Base-by-base conservation (phyloP, 1,139 yeast species). In the Debaryomycetaceae sp. region DNA sequence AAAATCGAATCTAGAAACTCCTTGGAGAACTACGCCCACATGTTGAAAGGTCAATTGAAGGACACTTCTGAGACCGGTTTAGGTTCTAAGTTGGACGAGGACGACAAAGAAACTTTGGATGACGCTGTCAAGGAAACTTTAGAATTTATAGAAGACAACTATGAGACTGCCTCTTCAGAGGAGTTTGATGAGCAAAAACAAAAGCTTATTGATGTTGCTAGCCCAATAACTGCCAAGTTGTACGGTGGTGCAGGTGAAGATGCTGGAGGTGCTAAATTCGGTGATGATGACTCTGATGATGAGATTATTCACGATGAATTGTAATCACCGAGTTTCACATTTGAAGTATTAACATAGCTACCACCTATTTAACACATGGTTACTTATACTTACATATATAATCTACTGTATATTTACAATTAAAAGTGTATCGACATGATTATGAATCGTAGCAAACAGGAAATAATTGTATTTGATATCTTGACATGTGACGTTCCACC, bases 111-210 rank as follows among this genome's bases (percentile, higher is more conserved):
- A 70, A 77, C 95, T 50, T 73, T 92, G 58, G 73, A 78, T 54
- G 98, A 91, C 56, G 96, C 97, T 47, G 72, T 88, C 55, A 82
- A 83, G 65, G 98, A 92, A 64, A 79, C 89, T 41, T 68, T 85
- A 51, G 96, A 86, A 66, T 92, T 94, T 82, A 72, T 92, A 53
- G 89, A 83, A 55, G 97, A 91, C 61, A 87, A 87, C 69, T 85
- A 80, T 58, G 94, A 87, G 44, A 67, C 83, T 45, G 98, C 97
- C 35, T 79, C 95, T 44, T 79, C 85, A 55, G 98, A 89, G 67
- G 98, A 92, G 59, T 85, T 87, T 55, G 95, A 88, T 46, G 98
- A 89, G 67, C 95, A 89, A 71, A 87, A 81, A 70, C 95, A 89
- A 65, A 80, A 85, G 60, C 79, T 92, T 63, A 79, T 86, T 49